phyloP scores from a whole-genome alignment of 2,329 filamentous ascomycete species.

The Microascus cirrosus region DNA sequence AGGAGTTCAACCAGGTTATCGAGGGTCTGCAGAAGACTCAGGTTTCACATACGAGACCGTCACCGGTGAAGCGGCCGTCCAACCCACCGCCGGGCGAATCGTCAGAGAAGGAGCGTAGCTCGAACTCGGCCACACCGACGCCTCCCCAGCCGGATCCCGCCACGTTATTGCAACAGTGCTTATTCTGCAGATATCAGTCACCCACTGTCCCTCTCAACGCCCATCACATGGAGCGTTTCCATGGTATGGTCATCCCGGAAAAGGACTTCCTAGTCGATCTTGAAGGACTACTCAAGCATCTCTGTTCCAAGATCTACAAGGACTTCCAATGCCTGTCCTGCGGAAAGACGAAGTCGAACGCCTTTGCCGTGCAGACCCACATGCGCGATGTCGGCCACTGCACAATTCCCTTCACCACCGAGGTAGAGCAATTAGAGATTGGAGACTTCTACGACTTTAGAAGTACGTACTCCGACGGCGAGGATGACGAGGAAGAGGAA shows the following conservation, averaged over 20 bases:
- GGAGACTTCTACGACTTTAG: constrained; percentile 97
- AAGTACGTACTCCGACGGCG: constrained; percentile 83
- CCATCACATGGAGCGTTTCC: constrained; percentile 81
- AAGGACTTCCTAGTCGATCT: constrained; percentile 71
- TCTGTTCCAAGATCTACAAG: constrained; percentile 70
- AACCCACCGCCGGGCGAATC: constrained; percentile 38
- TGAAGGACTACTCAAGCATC: constrained; percentile 66
- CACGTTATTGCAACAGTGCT: constrained; percentile 47
- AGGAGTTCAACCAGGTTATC: constrained; percentile 67
- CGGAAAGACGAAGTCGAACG: constrained; percentile 67
- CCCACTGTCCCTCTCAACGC: constrained; percentile 66
- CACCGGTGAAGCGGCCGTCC: constrained; percentile 42
- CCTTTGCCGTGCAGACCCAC: constrained; percentile 80
- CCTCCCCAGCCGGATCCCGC: constrained; percentile 17
- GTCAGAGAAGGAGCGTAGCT: constrained; percentile 25
- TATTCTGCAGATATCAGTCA: constrained; percentile 88
- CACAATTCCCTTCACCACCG: constrained; percentile 84
- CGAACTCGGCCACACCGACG: constrained; percentile 25
- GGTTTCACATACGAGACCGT: constrained; percentile 38
- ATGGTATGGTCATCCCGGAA: constrained; percentile 95
- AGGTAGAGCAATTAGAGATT: constrained; percentile 85
- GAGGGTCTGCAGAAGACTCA: constrained; percentile 67
- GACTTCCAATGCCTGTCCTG: constrained; percentile 82
- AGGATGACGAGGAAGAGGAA: constrained; percentile 43
- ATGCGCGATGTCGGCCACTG: constrained; percentile 97